Percentiles rank a stretch among this genome's conserved stretches.
These are phyloP conservation scores for button mushroom (Agaricus bisporus) DNA, from an alignment of 768 basidiomycete species.

Conservation along the genomic window DNA sequence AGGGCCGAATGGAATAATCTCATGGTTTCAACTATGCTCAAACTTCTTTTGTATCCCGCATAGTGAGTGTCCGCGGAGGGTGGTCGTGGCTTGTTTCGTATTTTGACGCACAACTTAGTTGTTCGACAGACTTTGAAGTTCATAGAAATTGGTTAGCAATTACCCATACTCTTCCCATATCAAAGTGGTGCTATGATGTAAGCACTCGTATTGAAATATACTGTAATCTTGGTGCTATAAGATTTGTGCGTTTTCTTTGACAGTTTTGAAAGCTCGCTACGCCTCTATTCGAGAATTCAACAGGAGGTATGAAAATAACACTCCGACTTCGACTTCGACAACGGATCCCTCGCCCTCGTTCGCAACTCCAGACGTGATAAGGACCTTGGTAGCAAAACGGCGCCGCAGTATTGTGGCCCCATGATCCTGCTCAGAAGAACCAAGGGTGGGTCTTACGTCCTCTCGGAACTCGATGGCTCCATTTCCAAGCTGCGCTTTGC, in stretches of 20 bases:
- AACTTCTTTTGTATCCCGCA: slow-evolving; percentile 79
- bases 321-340: too few species aligned
- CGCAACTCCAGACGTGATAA: too few species aligned
- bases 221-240: slow-evolving; percentile 2
- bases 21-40: slow-evolving; percentile 65
- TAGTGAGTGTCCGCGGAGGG: slow-evolving; percentile 57
- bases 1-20: slow-evolving; percentile 73
- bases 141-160: slow-evolving; percentile 98
- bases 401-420: too few species aligned
- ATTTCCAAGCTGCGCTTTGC: too few species aligned
- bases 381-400: too few species aligned
- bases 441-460: too few species aligned
- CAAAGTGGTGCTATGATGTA: slow-evolving; percentile 93
- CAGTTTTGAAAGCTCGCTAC: slow-evolving; percentile 21
- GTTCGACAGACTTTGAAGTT: slow-evolving; percentile 98
- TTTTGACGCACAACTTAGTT: slow-evolving; percentile 34
- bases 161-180: slow-evolving; percentile 81
- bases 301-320: too few species aligned
- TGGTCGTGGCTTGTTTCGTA: neutral
- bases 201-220: slow-evolving; percentile 23
- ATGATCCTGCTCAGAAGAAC: too few species aligned
- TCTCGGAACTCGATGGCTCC: too few species aligned
- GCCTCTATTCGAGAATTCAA: too few species aligned
- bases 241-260: slow-evolving; percentile 9
- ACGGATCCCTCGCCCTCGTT: too few species aligned